Base-by-base conservation (phyloP, 768 basidiomycete genomes). In the Hericium coralloides region DNA sequence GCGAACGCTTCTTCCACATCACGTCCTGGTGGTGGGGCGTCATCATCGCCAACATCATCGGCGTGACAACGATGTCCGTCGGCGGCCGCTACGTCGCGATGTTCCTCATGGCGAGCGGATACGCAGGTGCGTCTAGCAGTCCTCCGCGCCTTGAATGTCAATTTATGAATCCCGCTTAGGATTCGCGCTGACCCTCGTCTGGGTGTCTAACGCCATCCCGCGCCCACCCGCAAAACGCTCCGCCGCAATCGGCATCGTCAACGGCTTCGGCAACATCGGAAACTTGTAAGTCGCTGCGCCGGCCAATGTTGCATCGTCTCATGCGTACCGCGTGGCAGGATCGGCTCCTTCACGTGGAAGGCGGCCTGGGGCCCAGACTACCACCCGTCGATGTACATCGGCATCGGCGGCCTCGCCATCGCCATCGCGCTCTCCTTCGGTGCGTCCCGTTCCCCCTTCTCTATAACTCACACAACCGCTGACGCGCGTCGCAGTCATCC, bases 1-100 rank as follows among this genome's bases (percentile, higher is more conserved):
- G 83, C 0, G 84, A 85, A 67, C 76, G 83, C 6, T 85, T 80
- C 69, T 82, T 83, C 74, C 85, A 86, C 65, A 72, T 79, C 52
- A 67, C 71, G 2, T 71, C 65, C 2, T 78, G 76, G 70, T 83
- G 81, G 82, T 83, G 82, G 82, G 78, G 71, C 2, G 76, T 77
- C 49, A 81, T 85, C 2, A 41, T 83, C 3, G 85, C 81, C 1
- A 85, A 79, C 60, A 79, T 85, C 59, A 82, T 86, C 58, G 77
- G 76, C 2, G 65, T 84, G 18, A 77, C 76, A 1, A 85, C 83
- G 0, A 74, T 74, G 69, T 70, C 68, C 3, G 74, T 74, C n/a
- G 75, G 68, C 0, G 82, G 74, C 1, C 77, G 84, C 54, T 85
- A 86, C 60, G 71, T 85, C 25, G 75, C 81, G 1, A 68, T 85